Conservation (phyloP, 179 eudicot species). For the Kewa caespitosa region DNA sequence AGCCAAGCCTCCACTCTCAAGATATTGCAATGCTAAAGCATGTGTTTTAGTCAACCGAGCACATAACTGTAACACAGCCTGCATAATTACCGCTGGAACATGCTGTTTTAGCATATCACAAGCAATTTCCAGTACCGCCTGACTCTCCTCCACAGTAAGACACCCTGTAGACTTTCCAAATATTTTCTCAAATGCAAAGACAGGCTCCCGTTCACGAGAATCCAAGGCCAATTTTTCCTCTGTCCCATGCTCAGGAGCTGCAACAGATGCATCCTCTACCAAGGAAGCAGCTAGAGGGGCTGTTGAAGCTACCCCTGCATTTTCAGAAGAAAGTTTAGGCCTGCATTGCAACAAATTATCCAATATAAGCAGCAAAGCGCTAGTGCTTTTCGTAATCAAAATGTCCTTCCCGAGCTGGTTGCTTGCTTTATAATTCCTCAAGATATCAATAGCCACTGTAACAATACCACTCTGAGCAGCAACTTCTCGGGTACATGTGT, state of each 20-base stretch:
- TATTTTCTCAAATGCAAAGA: constrained; percentile 56
- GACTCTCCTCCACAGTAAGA: constrained; percentile 80
- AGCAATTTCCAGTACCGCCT: constrained; percentile 55
- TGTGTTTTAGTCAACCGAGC: constrained; percentile 95
- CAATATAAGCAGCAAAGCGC: constrained; percentile 84
- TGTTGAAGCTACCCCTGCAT: constrained; percentile 33
- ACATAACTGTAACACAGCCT: constrained; percentile 85
- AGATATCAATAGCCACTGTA: constrained; percentile 54
- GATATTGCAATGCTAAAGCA: constrained; percentile 70
- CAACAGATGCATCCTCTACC: constrained; percentile 38
- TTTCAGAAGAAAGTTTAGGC: constrained; percentile 57
- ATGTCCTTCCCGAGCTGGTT: constrained; percentile 49
- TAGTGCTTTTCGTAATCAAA: constrained; percentile 58
- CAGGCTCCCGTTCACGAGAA: constrained; percentile 40
- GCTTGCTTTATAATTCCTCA: constrained; percentile 50
- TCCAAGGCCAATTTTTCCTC: constrained; percentile 39
- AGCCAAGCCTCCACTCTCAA: constrained; percentile 81
- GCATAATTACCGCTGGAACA: constrained; percentile 87
- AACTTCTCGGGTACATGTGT: constrained; percentile 67
- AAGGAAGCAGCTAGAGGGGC: constrained; percentile 42
- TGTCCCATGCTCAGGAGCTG: constrained; percentile 37
- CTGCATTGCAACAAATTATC: constrained; percentile 79
- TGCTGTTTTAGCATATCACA: constrained; percentile 81
- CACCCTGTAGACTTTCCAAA: constrained; percentile 86
- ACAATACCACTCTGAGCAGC: constrained; percentile 75